Conservation (phyloP, 2,329 filamentous ascomycete genomes). For the Stenocarpella maydis region DNA sequence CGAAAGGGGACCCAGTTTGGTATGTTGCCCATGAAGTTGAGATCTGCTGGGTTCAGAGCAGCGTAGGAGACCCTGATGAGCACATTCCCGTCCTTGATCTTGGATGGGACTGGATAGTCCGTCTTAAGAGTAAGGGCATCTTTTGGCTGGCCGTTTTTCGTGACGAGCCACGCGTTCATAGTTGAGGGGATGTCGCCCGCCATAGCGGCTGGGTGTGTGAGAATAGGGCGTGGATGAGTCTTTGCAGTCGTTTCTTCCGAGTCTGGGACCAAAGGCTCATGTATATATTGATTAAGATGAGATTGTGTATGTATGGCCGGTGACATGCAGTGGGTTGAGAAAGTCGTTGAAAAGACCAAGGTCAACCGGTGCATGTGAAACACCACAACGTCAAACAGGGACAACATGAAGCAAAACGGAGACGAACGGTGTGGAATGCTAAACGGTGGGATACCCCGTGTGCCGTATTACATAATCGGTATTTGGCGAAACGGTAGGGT, state of each 20-base stretch:
- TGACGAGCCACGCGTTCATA: constrained; percentile 44
- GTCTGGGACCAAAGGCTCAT: too few species aligned
- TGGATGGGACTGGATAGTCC: constrained; percentile 36
- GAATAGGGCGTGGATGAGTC: neutral
- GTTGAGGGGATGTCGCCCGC: constrained; percentile 36
- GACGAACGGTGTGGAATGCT: neutral
- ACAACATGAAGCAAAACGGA: neutral
- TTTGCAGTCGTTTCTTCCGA: neutral
- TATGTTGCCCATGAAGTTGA: constrained; percentile 44
- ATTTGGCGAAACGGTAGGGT: neutral
- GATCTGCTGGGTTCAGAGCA: constrained; percentile 49
- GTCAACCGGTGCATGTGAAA: constrained; percentile 1
- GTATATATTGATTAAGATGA: neutral
- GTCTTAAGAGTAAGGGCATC: constrained; percentile 40
- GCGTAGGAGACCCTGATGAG: constrained; percentile 46
- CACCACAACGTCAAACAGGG: constrained; percentile 10
- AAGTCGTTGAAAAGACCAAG: too few species aligned
- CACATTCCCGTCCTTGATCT: constrained; percentile 38
- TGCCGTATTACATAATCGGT: neutral
- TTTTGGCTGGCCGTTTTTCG: constrained; percentile 40
- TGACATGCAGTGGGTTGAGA: neutral
- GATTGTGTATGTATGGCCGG: neutral
- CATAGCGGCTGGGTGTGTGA: neutral
- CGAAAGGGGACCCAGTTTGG: constrained; percentile 45
- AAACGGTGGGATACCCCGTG: neutral